phyloP scores from a whole-genome alignment of 495 filamentous ascomycete species.

The Neurospora sp. region DNA sequence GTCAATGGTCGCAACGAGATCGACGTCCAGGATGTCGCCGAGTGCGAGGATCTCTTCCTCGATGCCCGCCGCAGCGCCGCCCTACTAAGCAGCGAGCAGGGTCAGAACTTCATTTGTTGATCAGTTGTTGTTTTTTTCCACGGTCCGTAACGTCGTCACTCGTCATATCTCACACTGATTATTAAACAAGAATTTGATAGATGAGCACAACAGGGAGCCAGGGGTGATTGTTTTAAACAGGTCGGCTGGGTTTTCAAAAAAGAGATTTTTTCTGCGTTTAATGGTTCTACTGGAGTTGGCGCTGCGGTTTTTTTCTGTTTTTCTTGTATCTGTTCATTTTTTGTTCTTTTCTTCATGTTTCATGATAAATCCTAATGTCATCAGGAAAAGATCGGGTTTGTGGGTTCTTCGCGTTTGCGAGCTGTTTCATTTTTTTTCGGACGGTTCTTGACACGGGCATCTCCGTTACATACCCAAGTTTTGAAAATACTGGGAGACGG shows the following conservation, averaged over 20 bases:
- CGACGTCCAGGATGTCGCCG: conserved; percentile 71
- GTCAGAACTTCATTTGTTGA: conserved; percentile 50
- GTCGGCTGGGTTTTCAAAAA: conserved; percentile 17
- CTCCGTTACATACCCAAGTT: not conserved
- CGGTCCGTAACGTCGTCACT: conserved; percentile 15
- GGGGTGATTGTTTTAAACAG: not conserved
- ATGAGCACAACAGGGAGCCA: conserved; percentile 6
- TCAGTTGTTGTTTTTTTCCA: conserved; percentile 1
- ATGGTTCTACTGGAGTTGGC: conserved; percentile 15
- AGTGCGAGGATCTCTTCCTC: conserved; percentile 82
- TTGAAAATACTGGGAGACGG: not conserved
- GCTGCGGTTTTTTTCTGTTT: not conserved
- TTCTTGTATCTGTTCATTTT: conserved; percentile 2
- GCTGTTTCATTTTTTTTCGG: not conserved
- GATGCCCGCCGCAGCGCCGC: conserved; percentile 76
- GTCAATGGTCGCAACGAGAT: conserved; percentile 64
- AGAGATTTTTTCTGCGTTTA: conserved; percentile 11
- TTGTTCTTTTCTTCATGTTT: not conserved
- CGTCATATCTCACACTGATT: conserved; percentile 27
- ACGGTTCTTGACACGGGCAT: not conserved
- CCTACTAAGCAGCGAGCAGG: conserved; percentile 54
- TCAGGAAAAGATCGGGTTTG: not conserved
- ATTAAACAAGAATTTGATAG: conserved; percentile 19
- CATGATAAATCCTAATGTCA: not conserved
- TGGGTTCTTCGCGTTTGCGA: not conserved